phyloP scores from a whole-genome alignment of 2,329 filamentous ascomycete genomes.

The Colletotrichum sp. region DNA sequence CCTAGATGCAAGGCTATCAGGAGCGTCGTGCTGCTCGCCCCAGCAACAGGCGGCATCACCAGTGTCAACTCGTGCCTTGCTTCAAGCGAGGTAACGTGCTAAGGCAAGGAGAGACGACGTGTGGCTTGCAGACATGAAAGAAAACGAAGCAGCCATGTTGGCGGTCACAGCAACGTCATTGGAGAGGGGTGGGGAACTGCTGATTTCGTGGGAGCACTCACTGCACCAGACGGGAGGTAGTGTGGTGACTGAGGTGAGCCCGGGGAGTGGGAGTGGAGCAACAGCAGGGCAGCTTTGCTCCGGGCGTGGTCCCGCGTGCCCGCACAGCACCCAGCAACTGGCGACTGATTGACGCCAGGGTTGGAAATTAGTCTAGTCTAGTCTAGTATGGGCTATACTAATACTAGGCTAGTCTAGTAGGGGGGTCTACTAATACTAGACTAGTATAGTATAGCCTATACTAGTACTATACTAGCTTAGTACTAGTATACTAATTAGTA shows the following conservation, averaged over 20 bases:
- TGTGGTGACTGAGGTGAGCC: neutral
- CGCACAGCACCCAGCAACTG: neutral
- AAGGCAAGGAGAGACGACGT: neutral
- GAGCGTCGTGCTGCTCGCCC: neutral
- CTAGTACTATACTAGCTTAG: too few relatives aligned
- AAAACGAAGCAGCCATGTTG: neutral
- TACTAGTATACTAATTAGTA: too few relatives aligned
- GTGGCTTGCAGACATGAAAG: slow-evolving; percentile 1
- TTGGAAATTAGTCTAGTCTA: too few relatives aligned
- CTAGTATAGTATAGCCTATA: too few relatives aligned
- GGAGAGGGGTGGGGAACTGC: slow-evolving; percentile 2
- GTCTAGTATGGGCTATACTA: too few relatives aligned
- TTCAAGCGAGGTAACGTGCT: neutral
- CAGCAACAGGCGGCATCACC: neutral
- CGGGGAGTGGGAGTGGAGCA: neutral
- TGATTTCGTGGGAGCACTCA: neutral
- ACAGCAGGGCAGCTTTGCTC: neutral
- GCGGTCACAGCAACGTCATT: slow-evolving; percentile 21
- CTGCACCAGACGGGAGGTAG: neutral
- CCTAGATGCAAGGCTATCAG: neutral
- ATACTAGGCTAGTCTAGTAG: too few relatives aligned
- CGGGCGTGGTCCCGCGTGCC: neutral
- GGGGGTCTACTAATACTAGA: too few relatives aligned
- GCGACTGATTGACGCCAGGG: too few relatives aligned
- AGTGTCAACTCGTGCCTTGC: neutral